Conservation (phyloP, 169 alveolate species). For the Plasmodium gaboni region DNA sequence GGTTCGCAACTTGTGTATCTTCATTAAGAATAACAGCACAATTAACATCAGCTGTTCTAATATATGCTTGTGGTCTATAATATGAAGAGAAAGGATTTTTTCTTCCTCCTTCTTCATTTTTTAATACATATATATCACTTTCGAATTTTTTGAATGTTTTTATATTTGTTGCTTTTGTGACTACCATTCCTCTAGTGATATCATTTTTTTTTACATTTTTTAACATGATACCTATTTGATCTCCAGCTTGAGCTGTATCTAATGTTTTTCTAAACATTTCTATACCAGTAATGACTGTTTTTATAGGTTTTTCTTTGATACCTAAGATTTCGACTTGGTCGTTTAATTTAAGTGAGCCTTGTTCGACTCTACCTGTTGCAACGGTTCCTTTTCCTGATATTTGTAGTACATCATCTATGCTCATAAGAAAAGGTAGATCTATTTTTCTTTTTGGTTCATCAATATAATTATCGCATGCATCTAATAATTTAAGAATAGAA, state of each 20-base stretch:
- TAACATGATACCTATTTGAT: slow-evolving; percentile 94
- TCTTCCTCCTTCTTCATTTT: slow-evolving; percentile 97
- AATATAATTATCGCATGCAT: slow-evolving; percentile 91
- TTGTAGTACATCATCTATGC: slow-evolving; percentile 90
- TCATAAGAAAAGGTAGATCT: slow-evolving; percentile 92
- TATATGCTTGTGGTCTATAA: slow-evolving; percentile 95
- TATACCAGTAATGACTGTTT: slow-evolving; percentile 89
- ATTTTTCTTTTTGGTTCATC: slow-evolving; percentile 88
- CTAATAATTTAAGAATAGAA: slow-evolving; percentile 87
- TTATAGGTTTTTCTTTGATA: slow-evolving; percentile 83
- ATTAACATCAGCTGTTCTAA: slow-evolving; percentile 95
- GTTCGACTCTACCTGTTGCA: slow-evolving; percentile 96
- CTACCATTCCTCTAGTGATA: slow-evolving; percentile 91
- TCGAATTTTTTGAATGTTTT: slow-evolving; percentile 90
- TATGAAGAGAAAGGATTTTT: slow-evolving; percentile 95
- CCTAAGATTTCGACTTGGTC: slow-evolving; percentile 95
- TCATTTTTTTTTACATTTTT: slow-evolving; percentile 93
- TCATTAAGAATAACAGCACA: slow-evolving; percentile 92
- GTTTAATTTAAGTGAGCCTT: slow-evolving; percentile 92
- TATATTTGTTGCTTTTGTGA: slow-evolving; percentile 91
- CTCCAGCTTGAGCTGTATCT: slow-evolving; percentile 96
- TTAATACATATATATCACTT: slow-evolving; percentile 93
- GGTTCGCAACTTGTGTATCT: slow-evolving; percentile 81
- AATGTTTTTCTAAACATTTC: slow-evolving; percentile 95
- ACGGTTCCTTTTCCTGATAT: slow-evolving; percentile 96